Evolutionary conservation across 305 asterid genomes (phyloP), one percentile per base, ranked within the genome.

Genomic region (Euphrasia arctica): DNA sequence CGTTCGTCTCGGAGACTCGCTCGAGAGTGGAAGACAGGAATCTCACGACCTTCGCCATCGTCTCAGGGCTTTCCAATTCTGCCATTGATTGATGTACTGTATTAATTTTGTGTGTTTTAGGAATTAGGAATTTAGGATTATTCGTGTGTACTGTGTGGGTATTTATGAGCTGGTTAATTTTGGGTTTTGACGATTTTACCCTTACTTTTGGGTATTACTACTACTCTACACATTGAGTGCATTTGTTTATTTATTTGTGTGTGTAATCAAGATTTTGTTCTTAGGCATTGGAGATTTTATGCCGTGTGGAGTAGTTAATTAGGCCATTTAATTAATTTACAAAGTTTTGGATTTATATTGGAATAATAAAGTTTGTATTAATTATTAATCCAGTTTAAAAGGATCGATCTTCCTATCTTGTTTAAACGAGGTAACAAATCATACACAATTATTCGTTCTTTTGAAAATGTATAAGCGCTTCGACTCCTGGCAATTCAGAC

Each of bases 1-100:
- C 95, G 60, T 88, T 85, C 1, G 59, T 54, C 54, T 82, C 86
- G 0, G 90, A 82, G 0, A 73, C 73, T 63, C 77, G 63, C 29
- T 80, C 66, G 3, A 88, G 81, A 61, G 78, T 65, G 10, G 65
- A 50, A 1, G 85, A 79, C 4, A 87, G 55, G 51, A 71, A 71
- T 31, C 29, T 56, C 15, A 88, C 68, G 11, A 77, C 70, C 68
- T 73, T 74, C 11, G 66, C 58, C 80, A 85, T 81, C 29, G 39
- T 70, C 63, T 59, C 57, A 4, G 68, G 70, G 43, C 59, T 76
- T 63, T 75, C 83, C 0, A 76, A 66, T 9, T 79, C 84, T 22
- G 82, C 76, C 94, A 83, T 81, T 22, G 15, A 49, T 54, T 59
- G 70, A 41, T 64, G 27, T 14, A 2, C 1, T 58, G 1, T 34